These are phyloP conservation scores for Exserohilum turcica DNA, from an alignment of 2,329 filamentous ascomycete species.

Conservation along the genomic window DNA sequence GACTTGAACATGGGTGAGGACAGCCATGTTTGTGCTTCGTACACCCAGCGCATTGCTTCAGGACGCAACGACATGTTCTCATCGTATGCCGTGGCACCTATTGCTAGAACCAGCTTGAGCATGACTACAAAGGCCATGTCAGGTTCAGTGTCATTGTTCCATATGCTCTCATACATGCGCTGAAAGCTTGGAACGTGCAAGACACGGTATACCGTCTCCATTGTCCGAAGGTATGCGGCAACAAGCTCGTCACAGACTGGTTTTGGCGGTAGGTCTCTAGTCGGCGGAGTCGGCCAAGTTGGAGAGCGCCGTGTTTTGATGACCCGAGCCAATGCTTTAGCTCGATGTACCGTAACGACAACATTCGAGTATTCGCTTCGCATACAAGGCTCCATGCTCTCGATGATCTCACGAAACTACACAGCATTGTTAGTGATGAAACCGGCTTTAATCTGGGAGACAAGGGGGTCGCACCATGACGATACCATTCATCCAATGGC, in stretches of 20 bases:
- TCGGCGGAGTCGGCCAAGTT: constrained; percentile 54
- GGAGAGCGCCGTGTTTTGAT: constrained; percentile 60
- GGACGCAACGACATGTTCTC: constrained; percentile 56
- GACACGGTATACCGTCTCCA: constrained; percentile 57
- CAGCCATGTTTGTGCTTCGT: constrained; percentile 62
- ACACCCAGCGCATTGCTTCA: constrained; percentile 61
- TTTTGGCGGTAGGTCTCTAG: constrained; percentile 54
- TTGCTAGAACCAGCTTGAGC: constrained; percentile 63
- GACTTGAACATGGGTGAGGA: constrained; percentile 61
- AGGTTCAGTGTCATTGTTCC: constrained; percentile 43
- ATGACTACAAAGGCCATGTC: constrained; percentile 59
- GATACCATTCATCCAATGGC: constrained; percentile 61
- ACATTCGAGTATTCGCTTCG: constrained; percentile 48
- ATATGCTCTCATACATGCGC: constrained; percentile 58
- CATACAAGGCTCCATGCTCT: constrained; percentile 51
- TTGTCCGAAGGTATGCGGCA: constrained; percentile 56
- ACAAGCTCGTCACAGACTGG: constrained; percentile 56
- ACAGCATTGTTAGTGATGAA: constrained; percentile 26
- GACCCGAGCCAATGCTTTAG: constrained; percentile 58
- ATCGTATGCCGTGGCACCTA: constrained; percentile 60
- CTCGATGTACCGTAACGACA: constrained; percentile 51
- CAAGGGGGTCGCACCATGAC: constrained; percentile 48
- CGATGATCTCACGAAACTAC: constrained; percentile 51
- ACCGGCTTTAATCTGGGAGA: neutral
- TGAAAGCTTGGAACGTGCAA: constrained; percentile 59